Conservation (phyloP, 2,329 filamentous ascomycete species). For the Huntiella abstrusa region DNA sequence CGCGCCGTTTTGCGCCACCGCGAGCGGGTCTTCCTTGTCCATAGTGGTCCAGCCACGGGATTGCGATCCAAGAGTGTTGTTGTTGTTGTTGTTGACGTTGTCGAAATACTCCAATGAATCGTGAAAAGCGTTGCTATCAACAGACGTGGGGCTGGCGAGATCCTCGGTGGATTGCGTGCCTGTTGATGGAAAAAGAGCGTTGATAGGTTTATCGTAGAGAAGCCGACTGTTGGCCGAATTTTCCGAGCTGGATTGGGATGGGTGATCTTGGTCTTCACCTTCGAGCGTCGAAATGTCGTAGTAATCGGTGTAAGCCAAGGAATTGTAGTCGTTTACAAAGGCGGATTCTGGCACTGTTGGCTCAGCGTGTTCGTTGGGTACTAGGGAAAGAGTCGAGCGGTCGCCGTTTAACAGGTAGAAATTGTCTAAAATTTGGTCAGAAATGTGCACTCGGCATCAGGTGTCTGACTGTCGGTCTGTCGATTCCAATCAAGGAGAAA, state of each 20-base stretch:
- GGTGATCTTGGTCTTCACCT: too few relatives aligned
- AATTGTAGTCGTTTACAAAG: too few relatives aligned
- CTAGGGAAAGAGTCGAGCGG: not conserved
- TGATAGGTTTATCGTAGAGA: not conserved
- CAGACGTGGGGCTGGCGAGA: conserved; percentile 11
- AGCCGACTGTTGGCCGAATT: too few relatives aligned
- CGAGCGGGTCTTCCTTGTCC: conserved; percentile 37
- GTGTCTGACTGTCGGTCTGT: too few relatives aligned
- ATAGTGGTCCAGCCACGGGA: conserved; percentile 18
- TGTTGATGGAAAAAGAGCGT: conserved; percentile 1
- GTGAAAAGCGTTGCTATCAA: conserved; percentile 18
- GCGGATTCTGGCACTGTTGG: too few relatives aligned
- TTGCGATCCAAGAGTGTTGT: conserved; percentile 32
- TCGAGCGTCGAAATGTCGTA: too few relatives aligned
- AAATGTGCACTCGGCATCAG: too few relatives aligned
- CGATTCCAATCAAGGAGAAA: too few relatives aligned
- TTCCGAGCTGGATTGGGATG: too few relatives aligned
- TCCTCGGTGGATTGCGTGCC: conserved; percentile 7
- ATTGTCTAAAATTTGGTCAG: not conserved
- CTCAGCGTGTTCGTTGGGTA: too few relatives aligned
- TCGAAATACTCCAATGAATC: conserved; percentile 12
- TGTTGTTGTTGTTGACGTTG: conserved; percentile 24
- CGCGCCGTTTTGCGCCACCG: conserved; percentile 39
- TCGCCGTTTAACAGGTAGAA: conserved; percentile 1
- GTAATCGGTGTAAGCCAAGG: too few relatives aligned